These are phyloP conservation scores for Drosera capensis DNA, from an alignment of 148 eudicot genomes.

Conservation along the genomic window DNA sequence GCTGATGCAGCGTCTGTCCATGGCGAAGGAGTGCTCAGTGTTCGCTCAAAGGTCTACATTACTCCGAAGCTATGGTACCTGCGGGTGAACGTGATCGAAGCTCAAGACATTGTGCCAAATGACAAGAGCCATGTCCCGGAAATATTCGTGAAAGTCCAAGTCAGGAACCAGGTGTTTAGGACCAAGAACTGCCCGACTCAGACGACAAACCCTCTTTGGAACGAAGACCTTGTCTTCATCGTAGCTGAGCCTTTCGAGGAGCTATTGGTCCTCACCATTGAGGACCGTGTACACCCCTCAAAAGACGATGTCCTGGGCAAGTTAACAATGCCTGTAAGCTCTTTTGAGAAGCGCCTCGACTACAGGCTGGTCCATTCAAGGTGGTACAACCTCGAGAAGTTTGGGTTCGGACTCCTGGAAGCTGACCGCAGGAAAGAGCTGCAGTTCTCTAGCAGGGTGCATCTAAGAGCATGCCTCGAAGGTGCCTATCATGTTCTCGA, in stretches of 20 bases:
- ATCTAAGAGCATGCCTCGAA: slow-evolving; percentile 53
- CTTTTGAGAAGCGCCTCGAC: slow-evolving; percentile 43
- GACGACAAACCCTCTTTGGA: slow-evolving; percentile 47
- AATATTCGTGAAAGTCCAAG: slow-evolving; percentile 42
- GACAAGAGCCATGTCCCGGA: slow-evolving; percentile 41
- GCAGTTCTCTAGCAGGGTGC: slow-evolving; percentile 49
- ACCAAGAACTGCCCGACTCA: slow-evolving; percentile 28
- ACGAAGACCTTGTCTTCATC: slow-evolving; percentile 52
- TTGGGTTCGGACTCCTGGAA: slow-evolving; percentile 40
- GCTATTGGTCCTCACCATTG: slow-evolving; percentile 36
- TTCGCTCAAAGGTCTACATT: slow-evolving; percentile 60
- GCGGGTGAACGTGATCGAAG: slow-evolving; percentile 60
- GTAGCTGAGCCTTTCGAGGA: slow-evolving; percentile 79
- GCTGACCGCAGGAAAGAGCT: slow-evolving; percentile 47
- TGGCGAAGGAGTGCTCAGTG: slow-evolving; percentile 42
- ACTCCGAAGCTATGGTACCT: slow-evolving; percentile 71
- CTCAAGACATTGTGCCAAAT: slow-evolving; percentile 50
- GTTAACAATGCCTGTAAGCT: slow-evolving; percentile 20
- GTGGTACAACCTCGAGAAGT: slow-evolving; percentile 58
- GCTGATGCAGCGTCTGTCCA: slow-evolving; percentile 49
- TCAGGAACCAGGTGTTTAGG: slow-evolving; percentile 44
- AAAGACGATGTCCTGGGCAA: slow-evolving; percentile 54
- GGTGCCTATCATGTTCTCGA: slow-evolving; percentile 66
- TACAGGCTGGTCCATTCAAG: slow-evolving; percentile 45
- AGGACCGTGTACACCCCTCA: slow-evolving; percentile 27